Conservation (phyloP, 2,329 filamentous ascomycete genomes). For the Hawksworthiomyces lignivorus region DNA sequence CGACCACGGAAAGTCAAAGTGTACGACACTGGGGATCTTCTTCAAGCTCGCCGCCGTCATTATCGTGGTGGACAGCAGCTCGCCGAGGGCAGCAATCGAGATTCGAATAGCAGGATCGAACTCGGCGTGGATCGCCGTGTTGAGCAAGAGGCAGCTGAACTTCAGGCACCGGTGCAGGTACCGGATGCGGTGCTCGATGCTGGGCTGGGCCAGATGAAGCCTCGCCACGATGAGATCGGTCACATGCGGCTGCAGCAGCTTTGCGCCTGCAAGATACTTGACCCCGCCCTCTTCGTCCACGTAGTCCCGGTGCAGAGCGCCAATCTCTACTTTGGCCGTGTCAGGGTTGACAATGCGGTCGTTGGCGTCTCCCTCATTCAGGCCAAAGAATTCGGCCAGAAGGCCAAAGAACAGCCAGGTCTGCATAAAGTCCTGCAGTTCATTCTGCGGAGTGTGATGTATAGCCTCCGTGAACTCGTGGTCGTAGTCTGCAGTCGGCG, state of each 20-base stretch:
- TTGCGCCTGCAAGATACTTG: background rate
- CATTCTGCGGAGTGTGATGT: background rate
- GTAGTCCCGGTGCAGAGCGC: background rate
- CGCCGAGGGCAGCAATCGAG: slow-evolving; percentile 22
- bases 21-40: background rate
- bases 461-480: slow-evolving; percentile 3
- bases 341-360: background rate
- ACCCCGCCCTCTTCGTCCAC: background rate
- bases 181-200: slow-evolving; percentile 11
- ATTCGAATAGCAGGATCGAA: slow-evolving; percentile 19
- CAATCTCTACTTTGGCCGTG: background rate
- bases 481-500: background rate
- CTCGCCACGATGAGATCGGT: slow-evolving; percentile 10
- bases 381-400: slow-evolving; percentile 21
- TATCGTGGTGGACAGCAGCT: slow-evolving; percentile 17
- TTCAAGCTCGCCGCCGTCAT: slow-evolving; percentile 1
- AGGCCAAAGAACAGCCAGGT: slow-evolving; percentile 28
- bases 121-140: slow-evolving; percentile 9
- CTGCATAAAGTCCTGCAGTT: slow-evolving; percentile 20
- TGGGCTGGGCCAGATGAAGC: slow-evolving; percentile 1
- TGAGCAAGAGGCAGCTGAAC: slow-evolving; percentile 13
- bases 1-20: slow-evolving; percentile 12
- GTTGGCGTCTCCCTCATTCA: slow-evolving; percentile 16
- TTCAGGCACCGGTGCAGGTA: slow-evolving; percentile 17
- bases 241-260: background rate